Conservation (phyloP, 176 grass and related monocot species). For the Oryza meridionalis region DNA sequence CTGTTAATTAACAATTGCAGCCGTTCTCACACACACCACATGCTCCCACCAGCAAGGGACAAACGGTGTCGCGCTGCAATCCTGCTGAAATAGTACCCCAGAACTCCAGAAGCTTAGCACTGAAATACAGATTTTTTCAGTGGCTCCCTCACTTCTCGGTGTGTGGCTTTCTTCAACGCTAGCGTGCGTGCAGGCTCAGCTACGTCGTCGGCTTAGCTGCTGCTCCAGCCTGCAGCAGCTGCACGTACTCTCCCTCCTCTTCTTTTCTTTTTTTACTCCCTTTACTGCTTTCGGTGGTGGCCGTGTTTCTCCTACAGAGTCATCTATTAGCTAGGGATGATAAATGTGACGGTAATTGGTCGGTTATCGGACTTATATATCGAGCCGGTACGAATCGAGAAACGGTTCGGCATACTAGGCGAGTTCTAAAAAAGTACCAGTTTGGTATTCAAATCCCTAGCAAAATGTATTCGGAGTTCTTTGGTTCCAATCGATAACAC, state of each 20-base stretch:
- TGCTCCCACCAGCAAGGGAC: constrained; percentile 14
- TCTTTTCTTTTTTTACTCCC: neutral
- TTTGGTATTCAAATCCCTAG: neutral
- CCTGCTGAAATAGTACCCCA: neutral
- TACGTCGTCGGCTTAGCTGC: neutral
- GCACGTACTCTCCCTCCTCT: neutral
- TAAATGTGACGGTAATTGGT: too few relatives aligned
- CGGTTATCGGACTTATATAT: too few relatives aligned
- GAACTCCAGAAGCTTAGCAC: neutral
- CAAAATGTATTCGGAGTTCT: neutral
- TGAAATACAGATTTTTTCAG: neutral
- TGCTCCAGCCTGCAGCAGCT: neutral
- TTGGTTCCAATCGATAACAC: neutral
- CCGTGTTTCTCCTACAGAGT: neutral
- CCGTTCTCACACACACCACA: neutral
- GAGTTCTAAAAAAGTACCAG: neutral
- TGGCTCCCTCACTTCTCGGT: neutral
- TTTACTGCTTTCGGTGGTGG: constrained; percentile 25
- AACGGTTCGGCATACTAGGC: neutral
- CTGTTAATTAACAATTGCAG: neutral
- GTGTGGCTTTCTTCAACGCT: neutral
- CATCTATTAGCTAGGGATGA: too few relatives aligned
- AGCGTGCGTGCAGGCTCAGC: neutral
- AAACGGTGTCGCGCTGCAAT: neutral
- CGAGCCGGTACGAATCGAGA: too few relatives aligned